phyloP scores from a whole-genome alignment of 495 filamentous ascomycete species.

The Penicillium taxi region DNA sequence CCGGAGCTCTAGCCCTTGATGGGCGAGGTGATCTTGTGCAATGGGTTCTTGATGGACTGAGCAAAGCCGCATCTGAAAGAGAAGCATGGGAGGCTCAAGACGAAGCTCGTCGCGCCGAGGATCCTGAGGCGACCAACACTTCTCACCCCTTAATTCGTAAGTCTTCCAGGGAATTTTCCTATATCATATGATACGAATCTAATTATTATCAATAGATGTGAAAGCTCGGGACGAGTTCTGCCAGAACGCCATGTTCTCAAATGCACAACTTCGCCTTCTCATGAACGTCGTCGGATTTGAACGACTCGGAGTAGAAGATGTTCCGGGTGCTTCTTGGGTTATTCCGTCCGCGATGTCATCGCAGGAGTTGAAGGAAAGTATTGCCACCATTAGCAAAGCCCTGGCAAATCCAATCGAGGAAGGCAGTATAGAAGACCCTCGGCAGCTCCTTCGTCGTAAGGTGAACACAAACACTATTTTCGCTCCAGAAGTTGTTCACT shows the following conservation, averaged over 20 bases:
- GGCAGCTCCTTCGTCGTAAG: conserved; percentile 68
- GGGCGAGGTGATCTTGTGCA: conserved; percentile 63
- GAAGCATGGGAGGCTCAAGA: conserved; percentile 70
- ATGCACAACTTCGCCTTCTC: conserved; percentile 82
- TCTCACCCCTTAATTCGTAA: conserved; percentile 37
- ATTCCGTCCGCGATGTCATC: conserved; percentile 60
- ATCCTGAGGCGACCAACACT: conserved; percentile 29
- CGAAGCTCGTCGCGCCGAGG: conserved; percentile 44
- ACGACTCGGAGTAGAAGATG: conserved; percentile 57
- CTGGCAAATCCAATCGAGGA: conserved; percentile 67
- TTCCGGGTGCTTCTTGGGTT: conserved; percentile 70
- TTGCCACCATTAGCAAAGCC: conserved; percentile 57
- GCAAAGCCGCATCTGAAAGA: conserved; percentile 61
- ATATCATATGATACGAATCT: conserved; percentile 2
- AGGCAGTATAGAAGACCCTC: conserved; percentile 58
- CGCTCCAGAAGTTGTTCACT: conserved; percentile 32
- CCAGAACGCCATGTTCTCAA: conserved; percentile 72
- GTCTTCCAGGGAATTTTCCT: conserved; percentile 8
- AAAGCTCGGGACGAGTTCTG: conserved; percentile 60
- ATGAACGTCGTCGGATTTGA: conserved; percentile 70
- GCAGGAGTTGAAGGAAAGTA: conserved; percentile 51
- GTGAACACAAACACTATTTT: conserved; percentile 36
- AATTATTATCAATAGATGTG: conserved; percentile 43
- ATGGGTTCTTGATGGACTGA: conserved; percentile 71
- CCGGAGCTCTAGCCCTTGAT: conserved; percentile 69